These are phyloP conservation scores for Trichoderma oligosporum DNA, from an alignment of 2,329 filamentous ascomycete species.

Conservation along the genomic window DNA sequence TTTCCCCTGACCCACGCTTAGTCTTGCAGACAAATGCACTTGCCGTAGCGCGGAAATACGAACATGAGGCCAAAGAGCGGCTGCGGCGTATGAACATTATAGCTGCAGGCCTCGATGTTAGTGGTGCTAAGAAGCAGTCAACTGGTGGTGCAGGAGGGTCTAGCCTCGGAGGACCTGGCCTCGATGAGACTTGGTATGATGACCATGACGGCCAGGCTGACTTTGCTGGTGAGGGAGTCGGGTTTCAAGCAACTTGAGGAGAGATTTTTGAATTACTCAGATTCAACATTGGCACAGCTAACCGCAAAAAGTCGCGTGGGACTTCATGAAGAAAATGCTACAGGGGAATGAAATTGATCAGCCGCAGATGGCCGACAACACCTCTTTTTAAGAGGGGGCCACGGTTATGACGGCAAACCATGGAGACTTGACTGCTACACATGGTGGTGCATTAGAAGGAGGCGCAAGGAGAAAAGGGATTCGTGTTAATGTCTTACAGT, in stretches of 20 bases:
- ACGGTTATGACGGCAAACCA: slow-evolving; percentile 24
- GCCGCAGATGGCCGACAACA: background rate
- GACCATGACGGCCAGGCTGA: slow-evolving; percentile 23
- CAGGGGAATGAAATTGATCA: background rate
- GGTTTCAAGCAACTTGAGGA: slow-evolving; percentile 6
- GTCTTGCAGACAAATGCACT: slow-evolving; percentile 69
- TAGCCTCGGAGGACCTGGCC: slow-evolving; percentile 22
- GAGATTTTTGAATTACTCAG: background rate
- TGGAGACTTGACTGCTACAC: slow-evolving; percentile 18
- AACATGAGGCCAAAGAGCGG: slow-evolving; percentile 70
- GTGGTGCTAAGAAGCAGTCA: slow-evolving; percentile 25
- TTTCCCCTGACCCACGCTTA: slow-evolving; percentile 61
- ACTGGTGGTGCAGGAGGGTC: slow-evolving; percentile 13
- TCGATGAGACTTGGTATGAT: slow-evolving; percentile 37
- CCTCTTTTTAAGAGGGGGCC: slow-evolving; percentile 21
- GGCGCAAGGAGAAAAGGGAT: slow-evolving; percentile 15
- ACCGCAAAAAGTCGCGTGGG: no score
- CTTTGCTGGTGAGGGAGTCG: background rate
- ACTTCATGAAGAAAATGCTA: no score
- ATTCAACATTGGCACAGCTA: background rate
- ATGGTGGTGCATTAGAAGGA: slow-evolving; percentile 15
- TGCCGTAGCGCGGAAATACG: slow-evolving; percentile 65
- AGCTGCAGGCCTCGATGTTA: slow-evolving; percentile 69
- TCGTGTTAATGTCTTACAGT: background rate
- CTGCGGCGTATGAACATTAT: slow-evolving; percentile 74